Evolutionary conservation across 164 flowering plant genomes (phyloP), one percentile per base, ranked within the genome.

Genomic region (Houttuynia cordata): DNA sequence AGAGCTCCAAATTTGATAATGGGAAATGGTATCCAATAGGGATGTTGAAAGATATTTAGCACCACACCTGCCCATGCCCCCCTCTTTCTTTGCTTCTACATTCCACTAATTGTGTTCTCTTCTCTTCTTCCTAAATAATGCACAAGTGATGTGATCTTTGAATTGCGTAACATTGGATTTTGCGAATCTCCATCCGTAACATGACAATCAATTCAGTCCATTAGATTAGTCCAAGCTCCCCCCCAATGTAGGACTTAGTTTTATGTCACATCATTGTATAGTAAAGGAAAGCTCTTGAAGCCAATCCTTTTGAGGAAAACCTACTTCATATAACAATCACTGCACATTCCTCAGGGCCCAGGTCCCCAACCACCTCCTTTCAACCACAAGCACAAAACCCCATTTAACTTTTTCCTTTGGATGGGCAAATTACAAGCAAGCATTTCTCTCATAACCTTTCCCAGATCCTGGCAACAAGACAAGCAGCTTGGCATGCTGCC

Each of bases 141-240:
- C 24, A 20, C 18, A 18, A 6, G 3, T n/a, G 49, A 40, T 58
- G 50, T 7, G 10, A 12, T 45, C 17, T 23, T 59, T 8, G 15
- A 24, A n/a, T 25, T 49, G 25, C 41, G 54, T 50, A 49, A 49
- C 30, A 49, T 8, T 24, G 30, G 63, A 30, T 50, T 12, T 8
- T 47, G 15, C 52, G 30, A 30, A 60, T 60, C 40, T 60, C 41
- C 24, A n/a, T 8, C 55, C 53, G 19, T 30, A 30, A 50, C 63
- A 23, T 60, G 21, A 12, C 47, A 13, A 17, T 45, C 17, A 17
- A 37, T 47, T 49, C 52, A 49, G 10, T 10, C 19, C 17, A 24
- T 24, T 25, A 17, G 62, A 60, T 60, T 49, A 50, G 52, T 24
- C 63, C 40, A 60, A 50, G 63, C 15, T 60, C 63, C 41, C 51